These are phyloP conservation scores for Thelonectria olida DNA, from an alignment of 2,329 filamentous ascomycete genomes.

Conservation along the genomic window DNA sequence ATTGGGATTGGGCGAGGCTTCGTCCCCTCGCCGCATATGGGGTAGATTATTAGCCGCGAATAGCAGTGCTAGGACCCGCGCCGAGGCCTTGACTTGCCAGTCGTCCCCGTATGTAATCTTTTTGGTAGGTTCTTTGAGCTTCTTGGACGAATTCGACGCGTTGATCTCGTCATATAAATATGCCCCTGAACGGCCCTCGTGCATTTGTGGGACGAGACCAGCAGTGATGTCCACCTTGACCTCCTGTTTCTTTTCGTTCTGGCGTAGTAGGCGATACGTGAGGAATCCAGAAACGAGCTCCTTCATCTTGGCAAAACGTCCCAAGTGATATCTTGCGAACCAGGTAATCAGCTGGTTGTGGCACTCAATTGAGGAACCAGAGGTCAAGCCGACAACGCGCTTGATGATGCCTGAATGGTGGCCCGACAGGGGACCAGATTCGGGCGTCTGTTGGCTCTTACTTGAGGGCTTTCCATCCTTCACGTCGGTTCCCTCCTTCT, in stretches of 20 bases:
- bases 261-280: slow-evolving; percentile 79
- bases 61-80: slow-evolving; percentile 80
- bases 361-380: slow-evolving; percentile 78
- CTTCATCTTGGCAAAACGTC: slow-evolving; percentile 76
- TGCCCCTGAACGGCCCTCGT: slow-evolving; percentile 71
- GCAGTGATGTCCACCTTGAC: slow-evolving; percentile 68
- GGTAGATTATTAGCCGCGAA: slow-evolving; percentile 80
- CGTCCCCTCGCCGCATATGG: slow-evolving; percentile 47
- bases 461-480: slow-evolving; percentile 29
- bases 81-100: slow-evolving; percentile 87
- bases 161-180: slow-evolving; percentile 82
- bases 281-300: slow-evolving; percentile 83
- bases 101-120: slow-evolving; percentile 78
- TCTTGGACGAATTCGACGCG: slow-evolving; percentile 59
- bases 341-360: slow-evolving; percentile 82
- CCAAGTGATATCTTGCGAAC: slow-evolving; percentile 76
- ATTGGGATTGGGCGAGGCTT: slow-evolving; percentile 23
- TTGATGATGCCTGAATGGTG: slow-evolving; percentile 88
- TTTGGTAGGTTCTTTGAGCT: slow-evolving; percentile 63
- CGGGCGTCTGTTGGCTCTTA: slow-evolving; percentile 34
- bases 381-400: slow-evolving; percentile 80
- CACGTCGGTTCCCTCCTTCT: slow-evolving; percentile 14
- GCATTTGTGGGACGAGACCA: slow-evolving; percentile 78
- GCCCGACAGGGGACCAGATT: slow-evolving; percentile 60
- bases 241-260: slow-evolving; percentile 72